Evolutionary conservation across 495 filamentous ascomycete genomes (phyloP).

Genomic region (Trichoderma orchidacearum): DNA sequence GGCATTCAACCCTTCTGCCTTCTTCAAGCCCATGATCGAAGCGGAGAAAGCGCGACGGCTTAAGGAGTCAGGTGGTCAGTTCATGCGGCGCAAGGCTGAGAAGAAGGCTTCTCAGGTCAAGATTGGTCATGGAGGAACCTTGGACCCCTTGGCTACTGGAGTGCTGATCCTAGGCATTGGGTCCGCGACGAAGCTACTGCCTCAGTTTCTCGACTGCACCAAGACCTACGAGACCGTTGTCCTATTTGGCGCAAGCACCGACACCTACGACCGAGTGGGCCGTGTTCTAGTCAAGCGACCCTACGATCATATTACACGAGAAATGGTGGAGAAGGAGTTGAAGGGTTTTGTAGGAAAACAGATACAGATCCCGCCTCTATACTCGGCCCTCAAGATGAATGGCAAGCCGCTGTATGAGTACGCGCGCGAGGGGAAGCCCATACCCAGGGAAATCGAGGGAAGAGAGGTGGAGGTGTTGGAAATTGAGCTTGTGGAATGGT

Average conservation of each 20-base stretch:
- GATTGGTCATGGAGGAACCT: constrained; percentile 90
- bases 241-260: constrained; percentile 83
- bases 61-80: constrained; percentile 39
- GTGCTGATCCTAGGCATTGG: constrained; percentile 83
- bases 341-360: constrained; percentile 68
- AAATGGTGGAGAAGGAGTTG: constrained; percentile 65
- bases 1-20: constrained; percentile 64
- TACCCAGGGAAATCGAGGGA: constrained; percentile 71
- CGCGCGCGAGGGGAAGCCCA: constrained; percentile 71
- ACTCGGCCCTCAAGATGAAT: constrained; percentile 80
- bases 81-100: constrained; percentile 32
- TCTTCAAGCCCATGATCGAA: constrained; percentile 63
- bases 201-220: constrained; percentile 67
- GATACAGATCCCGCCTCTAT: constrained; percentile 82
- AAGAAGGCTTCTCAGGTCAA: constrained; percentile 60
- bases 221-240: constrained; percentile 87
- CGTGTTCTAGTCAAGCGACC: constrained; percentile 61
- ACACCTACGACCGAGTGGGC: constrained; percentile 77
- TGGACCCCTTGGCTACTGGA: constrained; percentile 88
- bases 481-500: constrained; percentile 75
- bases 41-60: constrained; percentile 37
- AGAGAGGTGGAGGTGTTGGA: constrained; percentile 62
- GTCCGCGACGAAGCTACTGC: constrained; percentile 70
- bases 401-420: constrained; percentile 95
- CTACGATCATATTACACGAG: constrained; percentile 66